phyloP scores from a whole-genome alignment of 2,329 filamentous ascomycete species.

The Fusarium xylarioides region DNA sequence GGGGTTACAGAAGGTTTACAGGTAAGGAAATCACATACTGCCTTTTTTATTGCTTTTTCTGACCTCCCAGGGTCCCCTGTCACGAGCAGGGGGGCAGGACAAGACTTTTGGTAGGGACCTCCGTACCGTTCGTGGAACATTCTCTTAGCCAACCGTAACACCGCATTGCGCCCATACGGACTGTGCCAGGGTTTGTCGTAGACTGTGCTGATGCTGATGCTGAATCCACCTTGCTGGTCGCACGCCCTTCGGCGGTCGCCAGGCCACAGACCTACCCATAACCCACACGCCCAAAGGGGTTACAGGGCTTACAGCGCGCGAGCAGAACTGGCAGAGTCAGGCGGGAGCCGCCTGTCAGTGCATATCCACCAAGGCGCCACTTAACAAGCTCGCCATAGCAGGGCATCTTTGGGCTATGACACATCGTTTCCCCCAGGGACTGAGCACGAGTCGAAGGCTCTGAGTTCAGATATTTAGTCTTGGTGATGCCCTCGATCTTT shows the following conservation, averaged over 20 bases:
- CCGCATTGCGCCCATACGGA: not conserved
- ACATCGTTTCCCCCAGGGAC: conserved; percentile 40
- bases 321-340: conserved; percentile 37
- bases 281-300: conserved; percentile 34
- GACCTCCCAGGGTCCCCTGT: too few relatives aligned
- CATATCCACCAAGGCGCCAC: conserved; percentile 39
- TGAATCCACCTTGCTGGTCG: conserved; percentile 26
- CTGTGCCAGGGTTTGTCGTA: conserved; percentile 7
- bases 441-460: conserved; percentile 26
- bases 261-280: conserved; percentile 24
- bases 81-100: too few relatives aligned
- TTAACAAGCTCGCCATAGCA: conserved; percentile 43
- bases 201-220: conserved; percentile 25
- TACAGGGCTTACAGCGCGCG: conserved; percentile 29
- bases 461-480: conserved; percentile 41
- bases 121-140: conserved; percentile 17
- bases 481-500: conserved; percentile 36
- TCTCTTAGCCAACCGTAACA: conserved; percentile 18
- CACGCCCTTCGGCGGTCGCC: conserved; percentile 33
- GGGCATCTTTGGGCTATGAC: conserved; percentile 41
- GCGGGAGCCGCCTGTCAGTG: conserved; percentile 37
- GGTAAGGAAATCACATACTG: too few relatives aligned
- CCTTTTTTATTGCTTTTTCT: too few relatives aligned
- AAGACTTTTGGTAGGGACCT: too few relatives aligned
- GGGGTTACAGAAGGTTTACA: too few relatives aligned